Evolutionary conservation across 495 filamentous ascomycete species (phyloP), one percentile per base, ranked within the genome.

Genomic region (Aspergillus funiculosus): DNA sequence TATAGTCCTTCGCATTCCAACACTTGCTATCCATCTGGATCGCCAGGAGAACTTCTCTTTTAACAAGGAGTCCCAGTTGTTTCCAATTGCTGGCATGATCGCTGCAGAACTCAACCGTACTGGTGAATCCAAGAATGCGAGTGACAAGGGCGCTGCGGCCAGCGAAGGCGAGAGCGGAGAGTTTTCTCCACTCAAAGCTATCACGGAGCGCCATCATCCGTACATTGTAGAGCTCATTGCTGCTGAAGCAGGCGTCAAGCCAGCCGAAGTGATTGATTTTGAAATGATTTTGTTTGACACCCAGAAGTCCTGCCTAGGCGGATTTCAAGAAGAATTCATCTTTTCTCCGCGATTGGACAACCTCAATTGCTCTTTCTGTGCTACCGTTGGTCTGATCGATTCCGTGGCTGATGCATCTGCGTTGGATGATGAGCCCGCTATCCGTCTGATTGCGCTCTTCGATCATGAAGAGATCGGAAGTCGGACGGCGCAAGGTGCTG

Each of bases 381-480:
- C 81, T 53, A 77, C 85, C 27, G 72, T 80, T 52, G 87, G 85
- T 50, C 72, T 99, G 43, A 89, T 97, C 54, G 74, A 82, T 28
- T 94, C 89, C 1, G 64, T 91, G n/a, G 66, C 66, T n/a, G 67
- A 75, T 4, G 52, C 72, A 3, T 66, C 73, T 1, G 67, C 78
- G 0, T 74, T 97, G 24, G 79, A 89, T 22, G 62, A 83, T 13
- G 92, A 96, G 53, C 66, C 78, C 2, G 80, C 77, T 28, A 95
- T 97, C 57, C 88, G 92, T 18, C 72, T 99, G 8, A 83, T 95
- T 56, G 80, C 88, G 17, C 81, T 89, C 54, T 99, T 97, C 62
- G 92, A 99, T 62, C 92, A 99, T 69, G 92, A 99, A 63, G 92
- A 99, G 58, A 90, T 97, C 57, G 94, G 92, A 35, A 94, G 86